phyloP scores from a whole-genome alignment of 192 early-diverging fungal species.

The Backusella parvicylindrica region DNA sequence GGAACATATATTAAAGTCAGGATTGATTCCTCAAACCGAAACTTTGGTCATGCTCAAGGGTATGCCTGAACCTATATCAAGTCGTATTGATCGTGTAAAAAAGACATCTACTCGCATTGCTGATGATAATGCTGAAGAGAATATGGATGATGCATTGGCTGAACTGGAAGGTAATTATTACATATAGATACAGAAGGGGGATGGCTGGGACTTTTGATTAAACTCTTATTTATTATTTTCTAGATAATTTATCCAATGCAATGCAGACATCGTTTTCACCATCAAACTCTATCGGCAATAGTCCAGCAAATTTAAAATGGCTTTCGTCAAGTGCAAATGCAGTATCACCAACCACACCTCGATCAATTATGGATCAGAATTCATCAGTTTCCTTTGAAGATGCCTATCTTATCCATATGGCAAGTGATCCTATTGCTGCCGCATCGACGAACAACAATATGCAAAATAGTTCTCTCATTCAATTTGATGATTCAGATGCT shows the following conservation, averaged over 20 bases:
- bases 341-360: neutral
- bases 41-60: conserved; percentile 44
- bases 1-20: conserved; percentile 29
- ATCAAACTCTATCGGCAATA: conserved; percentile 10
- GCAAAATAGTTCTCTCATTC: conserved; percentile 28
- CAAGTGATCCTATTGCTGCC: conserved; percentile 15
- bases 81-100: conserved; percentile 22
- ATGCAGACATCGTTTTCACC: conserved; percentile 38
- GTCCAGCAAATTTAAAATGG: conserved; percentile 20
- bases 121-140: conserved; percentile 18
- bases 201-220: neutral
- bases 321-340: conserved; percentile 32
- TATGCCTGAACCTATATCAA: conserved; percentile 41
- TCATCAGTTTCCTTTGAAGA: conserved; percentile 58
- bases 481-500: conserved; percentile 24
- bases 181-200: neutral
- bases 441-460: neutral
- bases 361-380: conserved; percentile 3
- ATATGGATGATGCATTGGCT: conserved; percentile 34
- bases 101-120: conserved; percentile 32
- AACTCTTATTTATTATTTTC: neutral
- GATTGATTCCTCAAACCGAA: conserved; percentile 37
- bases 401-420: conserved; percentile 48
- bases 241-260: conserved; percentile 38
- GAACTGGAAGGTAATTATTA: conserved; percentile 33